Evolutionary conservation across 1,139 yeast genomes (phyloP), one percentile per base, ranked within the genome.

Genomic region (Candida mesenterica): DNA sequence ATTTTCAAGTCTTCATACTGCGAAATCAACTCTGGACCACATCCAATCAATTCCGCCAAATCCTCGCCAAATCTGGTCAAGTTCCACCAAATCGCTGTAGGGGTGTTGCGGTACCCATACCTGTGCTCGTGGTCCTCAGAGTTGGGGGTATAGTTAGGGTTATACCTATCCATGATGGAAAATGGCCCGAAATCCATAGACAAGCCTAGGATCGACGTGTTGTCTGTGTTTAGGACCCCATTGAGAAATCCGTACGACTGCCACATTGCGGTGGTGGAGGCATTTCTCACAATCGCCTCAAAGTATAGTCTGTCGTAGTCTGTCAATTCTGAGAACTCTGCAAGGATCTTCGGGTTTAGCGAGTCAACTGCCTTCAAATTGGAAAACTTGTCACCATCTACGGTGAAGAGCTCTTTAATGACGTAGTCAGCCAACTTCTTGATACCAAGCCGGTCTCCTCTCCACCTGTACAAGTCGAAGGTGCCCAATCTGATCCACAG

Each of bases 131-230:
- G 77, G 55, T 92, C 98, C 54, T 89, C 97, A 37, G 89, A 90
- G 53, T 92, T 92, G 2, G 97, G 94, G 0, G 97, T 85, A 54
- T 76, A 90, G 35, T 73, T 60, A 5, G 95, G 90, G 52, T 88
- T 82, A 55, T 82, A 92, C 38, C 77, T 77, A 53, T 90, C 97
- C 80, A 85, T 71, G 37, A 89, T 85, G 16, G 95, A 85, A 62
- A 87, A 92, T 1, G 98, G 98, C 3, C 98, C 98, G 57, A 83
- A 92, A 59, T 92, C 98, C 61, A 92, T 77, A 0, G 96, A 79
- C 12, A 90, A 65, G 0, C 98, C 98, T 30, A 83, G 55, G 5
- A 92, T 70, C 0, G 96, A 87, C 0, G 96, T 88, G 54, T 92
- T 92, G 55, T 92, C 98, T 0, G 97, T 90, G 55, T 92, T 92